Evolutionary conservation across 768 basidiomycete genomes (phyloP).

Genomic region (Russula emetica): DNA sequence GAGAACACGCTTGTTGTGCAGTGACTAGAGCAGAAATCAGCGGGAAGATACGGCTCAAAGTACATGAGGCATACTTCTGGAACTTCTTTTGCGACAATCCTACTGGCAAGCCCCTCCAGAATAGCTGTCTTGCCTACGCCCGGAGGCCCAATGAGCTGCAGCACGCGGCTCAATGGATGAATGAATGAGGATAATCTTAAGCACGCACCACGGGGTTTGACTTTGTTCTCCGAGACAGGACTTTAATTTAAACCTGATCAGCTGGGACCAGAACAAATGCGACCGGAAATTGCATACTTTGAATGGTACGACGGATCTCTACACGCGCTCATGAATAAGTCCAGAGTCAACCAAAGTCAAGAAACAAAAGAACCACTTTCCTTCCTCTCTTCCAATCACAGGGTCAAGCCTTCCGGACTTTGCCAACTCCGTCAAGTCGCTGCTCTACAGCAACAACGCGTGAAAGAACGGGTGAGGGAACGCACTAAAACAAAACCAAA

Average conservation of each 20-base stretch:
- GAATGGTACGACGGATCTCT: constrained; percentile 88
- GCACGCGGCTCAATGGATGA: not conserved
- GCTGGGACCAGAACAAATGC: not conserved
- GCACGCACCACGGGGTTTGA: constrained; percentile 79
- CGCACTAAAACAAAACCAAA: too few species aligned
- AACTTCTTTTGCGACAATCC: constrained; percentile 85
- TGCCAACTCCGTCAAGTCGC: constrained; percentile 82
- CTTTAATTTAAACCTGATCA: constrained; percentile 36
- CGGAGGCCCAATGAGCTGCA: constrained; percentile 73
- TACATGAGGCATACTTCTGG: constrained; percentile 59
- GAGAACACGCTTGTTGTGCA: constrained; percentile 83
- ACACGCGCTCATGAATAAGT: constrained; percentile 1
- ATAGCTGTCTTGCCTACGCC: constrained; percentile 95
- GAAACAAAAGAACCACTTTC: constrained; percentile 34
- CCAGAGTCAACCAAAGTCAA: not conserved
- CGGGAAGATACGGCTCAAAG: not conserved
- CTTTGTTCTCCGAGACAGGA: constrained; percentile 84
- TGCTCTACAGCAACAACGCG: constrained; percentile 45
- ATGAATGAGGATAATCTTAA: not conserved
- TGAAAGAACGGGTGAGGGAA: not conserved
- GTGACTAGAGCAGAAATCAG: constrained; percentile 47
- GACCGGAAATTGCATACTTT: constrained; percentile 52
- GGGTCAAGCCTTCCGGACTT: constrained; percentile 84
- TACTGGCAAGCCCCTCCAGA: constrained; percentile 80
- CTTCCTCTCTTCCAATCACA: constrained; percentile 84